phyloP scores from a whole-genome alignment of 176 grass and related monocot genomes.

The Calamus simplicifolius region DNA sequence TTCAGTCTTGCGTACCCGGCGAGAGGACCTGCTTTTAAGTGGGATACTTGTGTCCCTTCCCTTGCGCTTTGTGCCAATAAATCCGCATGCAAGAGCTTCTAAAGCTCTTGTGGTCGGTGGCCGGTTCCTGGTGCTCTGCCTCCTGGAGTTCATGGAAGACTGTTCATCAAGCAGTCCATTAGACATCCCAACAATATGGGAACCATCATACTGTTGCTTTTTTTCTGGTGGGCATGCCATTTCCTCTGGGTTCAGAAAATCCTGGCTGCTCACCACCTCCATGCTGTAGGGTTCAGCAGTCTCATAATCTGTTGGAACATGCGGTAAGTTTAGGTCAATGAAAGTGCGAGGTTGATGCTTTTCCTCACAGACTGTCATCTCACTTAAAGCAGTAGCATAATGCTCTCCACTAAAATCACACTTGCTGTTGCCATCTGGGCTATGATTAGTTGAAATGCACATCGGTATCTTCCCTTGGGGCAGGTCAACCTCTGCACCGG shows the following conservation, averaged over 20 bases:
- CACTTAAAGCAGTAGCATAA: constrained; percentile 1
- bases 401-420: constrained; percentile 10
- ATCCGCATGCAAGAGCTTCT: constrained; percentile 90
- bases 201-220: constrained; percentile 5
- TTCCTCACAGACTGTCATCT: constrained; percentile 21
- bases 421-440: constrained; percentile 18
- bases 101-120: constrained; percentile 78
- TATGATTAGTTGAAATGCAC: constrained; percentile 15
- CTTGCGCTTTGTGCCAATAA: constrained; percentile 64
- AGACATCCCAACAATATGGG: constrained; percentile 8
- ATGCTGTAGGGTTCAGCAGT: neutral
- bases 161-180: constrained; percentile 19
- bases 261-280: constrained; percentile 18
- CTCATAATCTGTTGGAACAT: constrained; percentile 25
- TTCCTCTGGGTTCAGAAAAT: constrained; percentile 24
- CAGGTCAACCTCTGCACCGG: constrained; percentile 12
- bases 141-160: constrained; percentile 26
- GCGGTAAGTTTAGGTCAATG: constrained; percentile 29
- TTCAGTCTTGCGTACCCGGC: constrained; percentile 38
- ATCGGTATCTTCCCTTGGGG: constrained; percentile 6
- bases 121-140: constrained; percentile 71
- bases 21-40: constrained; percentile 39
- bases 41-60: constrained; percentile 27
- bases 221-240: constrained; percentile 11
- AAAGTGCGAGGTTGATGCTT: constrained; percentile 14